Conservation (phyloP, 2,329 filamentous ascomycete species). For the Curvularia sp. region DNA sequence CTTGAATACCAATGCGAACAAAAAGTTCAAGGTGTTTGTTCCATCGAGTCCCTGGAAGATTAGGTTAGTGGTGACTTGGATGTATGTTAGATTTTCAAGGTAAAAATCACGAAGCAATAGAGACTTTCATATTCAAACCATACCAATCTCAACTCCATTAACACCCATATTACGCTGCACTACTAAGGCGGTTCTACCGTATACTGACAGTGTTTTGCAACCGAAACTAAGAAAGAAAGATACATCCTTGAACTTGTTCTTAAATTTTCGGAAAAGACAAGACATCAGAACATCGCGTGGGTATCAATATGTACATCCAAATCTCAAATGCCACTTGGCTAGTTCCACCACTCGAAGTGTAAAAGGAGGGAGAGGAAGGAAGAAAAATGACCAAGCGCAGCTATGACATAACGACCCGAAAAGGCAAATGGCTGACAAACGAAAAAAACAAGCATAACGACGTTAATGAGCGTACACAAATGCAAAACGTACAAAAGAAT, state of each 20-base stretch:
- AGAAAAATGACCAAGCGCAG: background rate
- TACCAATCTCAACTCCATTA: background rate
- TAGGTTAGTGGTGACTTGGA: background rate
- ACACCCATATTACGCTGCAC: background rate
- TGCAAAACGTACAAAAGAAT: background rate
- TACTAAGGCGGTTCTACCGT: background rate
- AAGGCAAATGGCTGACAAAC: background rate
- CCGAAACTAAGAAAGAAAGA: background rate
- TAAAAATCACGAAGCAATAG: background rate
- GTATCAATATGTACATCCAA: slow-evolving; percentile 7
- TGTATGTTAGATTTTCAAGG: background rate
- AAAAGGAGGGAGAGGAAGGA: background rate
- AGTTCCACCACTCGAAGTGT: background rate
- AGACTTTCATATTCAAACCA: background rate
- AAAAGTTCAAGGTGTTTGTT: background rate
- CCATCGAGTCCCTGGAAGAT: background rate
- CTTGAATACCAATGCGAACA: background rate
- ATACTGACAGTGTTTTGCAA: background rate
- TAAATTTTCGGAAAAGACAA: background rate
- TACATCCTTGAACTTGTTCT: background rate
- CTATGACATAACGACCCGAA: background rate
- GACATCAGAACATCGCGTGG: background rate
- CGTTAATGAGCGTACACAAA: background rate
- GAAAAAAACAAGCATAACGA: background rate
- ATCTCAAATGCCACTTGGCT: background rate